These are phyloP conservation scores for Hydrangea macrophylla DNA, from an alignment of 148 eudicot species.

Conservation along the genomic window DNA sequence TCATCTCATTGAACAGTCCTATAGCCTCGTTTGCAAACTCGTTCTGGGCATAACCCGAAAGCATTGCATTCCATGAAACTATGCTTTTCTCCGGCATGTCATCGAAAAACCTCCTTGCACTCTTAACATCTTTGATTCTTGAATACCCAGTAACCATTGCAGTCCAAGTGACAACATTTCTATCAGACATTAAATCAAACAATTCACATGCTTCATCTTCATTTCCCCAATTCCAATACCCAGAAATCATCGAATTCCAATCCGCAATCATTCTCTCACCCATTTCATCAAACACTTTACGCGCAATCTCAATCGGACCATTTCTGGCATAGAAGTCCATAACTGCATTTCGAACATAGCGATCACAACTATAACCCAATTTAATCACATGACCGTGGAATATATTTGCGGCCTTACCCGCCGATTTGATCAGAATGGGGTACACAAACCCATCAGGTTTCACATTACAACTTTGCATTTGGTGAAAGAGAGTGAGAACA, in stretches of 20 bases:
- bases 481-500: constrained; percentile 26
- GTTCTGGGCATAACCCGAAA: constrained; percentile 55
- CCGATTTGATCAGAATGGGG: constrained; percentile 55
- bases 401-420: constrained; percentile 32
- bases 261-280: constrained; percentile 43
- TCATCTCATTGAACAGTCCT: constrained; percentile 44
- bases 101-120: constrained; percentile 57
- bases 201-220: constrained; percentile 40
- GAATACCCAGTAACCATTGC: constrained; percentile 67
- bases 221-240: constrained; percentile 61
- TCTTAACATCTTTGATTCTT: constrained; percentile 38
- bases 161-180: constrained; percentile 63
- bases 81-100: constrained; percentile 48
- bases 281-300: constrained; percentile 67
- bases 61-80: constrained; percentile 79
- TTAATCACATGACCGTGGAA: constrained; percentile 48
- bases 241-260: constrained; percentile 70
- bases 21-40: constrained; percentile 46
- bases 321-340: constrained; percentile 41
- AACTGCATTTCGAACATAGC: constrained; percentile 38
- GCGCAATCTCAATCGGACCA: constrained; percentile 49
- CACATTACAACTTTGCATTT: constrained; percentile 28
- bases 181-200: constrained; percentile 55
- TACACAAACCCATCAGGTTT: constrained; percentile 42
- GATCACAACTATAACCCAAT: constrained; percentile 37